Base-by-base conservation (phyloP, 2,329 filamentous ascomycete species). In the Chaetomiaceae sp. region DNA sequence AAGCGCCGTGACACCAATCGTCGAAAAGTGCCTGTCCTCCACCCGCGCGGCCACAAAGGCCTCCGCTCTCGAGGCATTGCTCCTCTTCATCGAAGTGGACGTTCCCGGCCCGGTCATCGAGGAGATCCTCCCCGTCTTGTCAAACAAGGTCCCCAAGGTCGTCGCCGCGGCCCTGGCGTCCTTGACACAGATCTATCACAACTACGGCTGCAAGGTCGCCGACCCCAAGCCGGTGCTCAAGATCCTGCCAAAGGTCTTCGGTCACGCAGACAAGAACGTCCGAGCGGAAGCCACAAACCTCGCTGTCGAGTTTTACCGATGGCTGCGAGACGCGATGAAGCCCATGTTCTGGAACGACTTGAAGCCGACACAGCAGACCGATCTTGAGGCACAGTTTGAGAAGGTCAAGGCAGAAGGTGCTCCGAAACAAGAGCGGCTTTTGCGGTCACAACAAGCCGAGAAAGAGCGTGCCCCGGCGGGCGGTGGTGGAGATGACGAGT, bases 241-340 rank as follows among this genome's bases (percentile, higher is more conserved):
- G 68, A 73, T 82, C 6, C 75, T 99, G 3, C 91, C 94, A 1
- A 97, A 97, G 68, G 87, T 86, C 2, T 99, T 96, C 67, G 90
- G 89, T 19, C 94, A 97, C 68, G 92, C 94, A 29, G 94, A 99
- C 77, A 99, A 99, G 73, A 97, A 97, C 68, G 89, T 99, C 15
- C 87, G 94, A 71, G 91, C 91, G 3, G 94, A 96, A 69, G 91
- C 91, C 25, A 94, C 94, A 43, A 91, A 87, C 63, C 76, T 99
- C 53, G 88, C 92, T 0, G 89, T 96, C 44, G 95, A 99, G 68
- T 82, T 99, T 54, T 99, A 99, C 71, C 80, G 94, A 71, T 99
- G 95, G 94, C 78, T 99, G 31, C 88, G 92, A 61, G 94, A 99
- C 60, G 92, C 92, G 11, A 96, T 99, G 85, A 99, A 99, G 69